These are phyloP conservation scores for Bromus sterilis DNA, from an alignment of 176 grass and related monocot species.

Conservation along the genomic window DNA sequence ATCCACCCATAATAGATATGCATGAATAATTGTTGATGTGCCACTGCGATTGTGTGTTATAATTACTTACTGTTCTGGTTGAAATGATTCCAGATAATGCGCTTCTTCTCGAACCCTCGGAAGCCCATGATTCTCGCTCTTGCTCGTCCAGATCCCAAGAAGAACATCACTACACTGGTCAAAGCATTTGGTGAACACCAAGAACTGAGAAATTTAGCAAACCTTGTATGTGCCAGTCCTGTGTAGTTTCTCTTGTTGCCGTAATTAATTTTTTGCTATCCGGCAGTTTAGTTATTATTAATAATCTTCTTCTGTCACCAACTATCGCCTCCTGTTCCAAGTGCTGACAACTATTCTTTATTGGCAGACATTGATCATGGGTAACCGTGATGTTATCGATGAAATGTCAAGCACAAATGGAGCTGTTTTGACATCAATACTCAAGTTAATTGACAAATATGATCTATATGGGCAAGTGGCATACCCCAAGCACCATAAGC, in stretches of 20 bases:
- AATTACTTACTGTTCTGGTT: conserved; percentile 1
- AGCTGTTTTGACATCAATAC: conserved; percentile 60
- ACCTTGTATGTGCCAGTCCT: conserved; percentile 46
- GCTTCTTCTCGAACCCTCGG: conserved; percentile 72
- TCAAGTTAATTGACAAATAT: conserved; percentile 90
- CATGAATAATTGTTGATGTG: background rate
- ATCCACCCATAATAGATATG: background rate
- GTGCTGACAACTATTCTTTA: background rate
- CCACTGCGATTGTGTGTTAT: background rate
- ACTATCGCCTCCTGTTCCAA: background rate
- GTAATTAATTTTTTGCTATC: background rate
- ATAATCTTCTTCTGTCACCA: background rate
- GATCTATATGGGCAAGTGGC: conserved; percentile 86
- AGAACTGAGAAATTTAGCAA: conserved; percentile 75
- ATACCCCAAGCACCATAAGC: conserved; percentile 89
- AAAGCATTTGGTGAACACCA: conserved; percentile 85
- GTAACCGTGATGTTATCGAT: conserved; percentile 82
- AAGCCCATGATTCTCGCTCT: conserved; percentile 91
- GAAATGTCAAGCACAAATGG: conserved; percentile 84
- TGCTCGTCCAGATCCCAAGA: conserved; percentile 74
- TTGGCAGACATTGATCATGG: conserved; percentile 83
- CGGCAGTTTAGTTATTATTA: background rate
- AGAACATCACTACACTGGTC: conserved; percentile 74
- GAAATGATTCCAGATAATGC: conserved; percentile 58
- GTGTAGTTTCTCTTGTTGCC: conserved; percentile 9